Conservation (phyloP, 2,329 filamentous ascomycete genomes). For the Penicillium glabrum region DNA sequence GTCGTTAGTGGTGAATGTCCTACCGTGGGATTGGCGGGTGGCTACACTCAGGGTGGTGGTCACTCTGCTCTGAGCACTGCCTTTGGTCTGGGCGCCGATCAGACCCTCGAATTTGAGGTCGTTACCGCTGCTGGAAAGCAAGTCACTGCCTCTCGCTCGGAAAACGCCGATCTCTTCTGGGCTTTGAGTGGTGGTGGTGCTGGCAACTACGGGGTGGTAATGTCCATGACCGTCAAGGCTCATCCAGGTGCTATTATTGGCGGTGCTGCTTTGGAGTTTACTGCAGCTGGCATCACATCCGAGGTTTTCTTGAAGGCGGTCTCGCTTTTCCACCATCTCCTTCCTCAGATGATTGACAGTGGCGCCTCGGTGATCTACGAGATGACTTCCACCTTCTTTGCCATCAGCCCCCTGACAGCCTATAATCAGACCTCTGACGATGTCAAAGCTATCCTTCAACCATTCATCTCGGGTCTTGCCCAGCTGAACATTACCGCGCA, state of each 20-base stretch:
- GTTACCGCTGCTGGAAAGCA: constrained; percentile 18
- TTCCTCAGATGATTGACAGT: constrained; percentile 52
- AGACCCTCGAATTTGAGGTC: constrained; percentile 43
- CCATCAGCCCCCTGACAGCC: constrained; percentile 48
- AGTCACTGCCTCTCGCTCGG: constrained; percentile 31
- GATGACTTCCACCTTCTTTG: constrained; percentile 52
- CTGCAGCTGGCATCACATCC: constrained; percentile 30
- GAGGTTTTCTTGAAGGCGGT: constrained; percentile 54
- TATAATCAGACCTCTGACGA: constrained; percentile 48
- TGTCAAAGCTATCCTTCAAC: constrained; percentile 46
- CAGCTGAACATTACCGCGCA: constrained; percentile 33
- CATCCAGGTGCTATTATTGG: constrained; percentile 43
- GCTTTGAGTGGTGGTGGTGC: constrained; percentile 39
- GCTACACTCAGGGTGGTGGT: constrained; percentile 62
- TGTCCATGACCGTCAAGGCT: constrained; percentile 56
- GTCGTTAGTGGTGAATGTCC: constrained; percentile 57
- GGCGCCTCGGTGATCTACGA: constrained; percentile 53
- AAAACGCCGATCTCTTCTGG: constrained; percentile 32
- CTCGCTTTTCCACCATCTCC: constrained; percentile 46
- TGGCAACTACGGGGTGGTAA: constrained; percentile 59
- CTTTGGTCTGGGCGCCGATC: constrained; percentile 61
- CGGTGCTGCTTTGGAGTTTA: constrained; percentile 48
- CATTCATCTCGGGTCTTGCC: constrained; percentile 46
- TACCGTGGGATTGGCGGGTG: constrained; percentile 60
- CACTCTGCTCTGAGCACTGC: constrained; percentile 54